A percentile compares a stretch with the other conserved stretches of the same genome.
Evolutionary conservation across 1,284 basidiomycete genomes (phyloP).

Genomic region (Ustilago trichophora): DNA sequence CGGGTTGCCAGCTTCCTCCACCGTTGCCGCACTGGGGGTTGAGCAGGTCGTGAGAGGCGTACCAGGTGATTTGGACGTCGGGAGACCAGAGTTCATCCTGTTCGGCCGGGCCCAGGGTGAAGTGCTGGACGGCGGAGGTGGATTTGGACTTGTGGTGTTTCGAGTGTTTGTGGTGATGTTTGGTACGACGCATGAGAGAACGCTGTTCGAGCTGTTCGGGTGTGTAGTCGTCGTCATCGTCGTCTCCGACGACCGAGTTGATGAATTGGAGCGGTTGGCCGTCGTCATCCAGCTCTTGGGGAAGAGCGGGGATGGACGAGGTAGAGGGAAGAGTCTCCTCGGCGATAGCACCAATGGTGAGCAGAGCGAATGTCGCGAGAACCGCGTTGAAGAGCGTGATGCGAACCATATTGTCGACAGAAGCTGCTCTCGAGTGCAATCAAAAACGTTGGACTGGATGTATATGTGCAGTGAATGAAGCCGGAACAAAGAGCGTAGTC

Average conservation of each 20-base stretch:
- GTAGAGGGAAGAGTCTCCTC: not conserved
- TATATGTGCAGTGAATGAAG: too few relatives aligned
- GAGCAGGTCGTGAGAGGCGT: constrained; percentile 57
- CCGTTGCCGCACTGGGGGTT: constrained; percentile 60
- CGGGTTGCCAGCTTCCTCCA: constrained; percentile 56
- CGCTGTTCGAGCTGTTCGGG: constrained; percentile 37
- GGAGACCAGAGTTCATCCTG: constrained; percentile 31
- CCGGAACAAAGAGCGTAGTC: too few relatives aligned
- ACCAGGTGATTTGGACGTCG: constrained; percentile 59
- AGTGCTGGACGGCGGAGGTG: constrained; percentile 13
- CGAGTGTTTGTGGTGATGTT: constrained; percentile 43
- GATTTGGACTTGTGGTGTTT: constrained; percentile 7
- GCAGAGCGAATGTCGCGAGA: constrained; percentile 14
- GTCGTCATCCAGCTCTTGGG: constrained; percentile 42
- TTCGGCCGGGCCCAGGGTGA: constrained; percentile 29
- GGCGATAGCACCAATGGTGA: constrained; percentile 13
- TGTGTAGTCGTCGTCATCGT: constrained; percentile 49
- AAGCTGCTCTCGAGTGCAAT: too few relatives aligned
- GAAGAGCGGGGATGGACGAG: not conserved
- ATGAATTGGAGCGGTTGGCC: constrained; percentile 47
- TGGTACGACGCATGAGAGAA: constrained; percentile 29
- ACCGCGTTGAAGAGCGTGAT: constrained; percentile 25
- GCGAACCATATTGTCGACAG: constrained; percentile 22
- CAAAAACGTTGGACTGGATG: too few relatives aligned
- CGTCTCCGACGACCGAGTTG: constrained; percentile 53